Base-by-base conservation (phyloP, 306 rosid genomes). In the Carpinus viminea region DNA sequence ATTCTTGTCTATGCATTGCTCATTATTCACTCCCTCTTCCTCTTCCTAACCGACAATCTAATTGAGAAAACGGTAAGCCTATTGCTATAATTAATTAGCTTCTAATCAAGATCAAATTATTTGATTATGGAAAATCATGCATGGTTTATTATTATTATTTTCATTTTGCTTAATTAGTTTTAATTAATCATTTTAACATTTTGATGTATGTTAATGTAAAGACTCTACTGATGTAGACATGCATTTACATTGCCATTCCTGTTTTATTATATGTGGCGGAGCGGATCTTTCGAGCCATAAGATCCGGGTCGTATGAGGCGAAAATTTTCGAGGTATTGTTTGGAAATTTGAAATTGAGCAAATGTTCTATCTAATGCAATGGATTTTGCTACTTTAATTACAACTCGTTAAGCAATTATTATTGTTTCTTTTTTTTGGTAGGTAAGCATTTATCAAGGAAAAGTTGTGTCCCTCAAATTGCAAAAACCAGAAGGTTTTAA, bases 221-320 rank as follows among this genome's bases (percentile, higher is more conserved):
- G 24, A 68, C 48, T 70, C n/a, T 52, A 10, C 31, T 74, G 41
- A 46, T 77, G 90, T 84, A 94, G 98, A 92, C 98, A 60, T 94
- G 97, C 94, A 88, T 94, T 84, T 94, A 92, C 85, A 82, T 94
- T 81, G 91, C 90, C 57, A 77, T 94, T 87, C 97, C 98, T 61
- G 84, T 90, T 80, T 73, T 87, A 34, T 72, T 92, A 72, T 92
- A 92, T 21, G 26, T 85, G 1, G 98, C 93, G 73, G 97, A 94
- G 86, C 73, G 98, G 79, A 83, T 88, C 62, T 86, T 90, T 65
- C 85, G 98, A 82, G 96, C 91, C 41, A 60, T 92, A 79, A 84
- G 98, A 87, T 94, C 98, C 34, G 89, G 92, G 68, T 82, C 89
- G 47, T 92, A 87, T 20, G 93, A 88, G 66, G 94, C 85, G 66